Evolutionary conservation across 495 filamentous ascomycete genomes (phyloP).

Genomic region (Talaromyces nanjingensis): DNA sequence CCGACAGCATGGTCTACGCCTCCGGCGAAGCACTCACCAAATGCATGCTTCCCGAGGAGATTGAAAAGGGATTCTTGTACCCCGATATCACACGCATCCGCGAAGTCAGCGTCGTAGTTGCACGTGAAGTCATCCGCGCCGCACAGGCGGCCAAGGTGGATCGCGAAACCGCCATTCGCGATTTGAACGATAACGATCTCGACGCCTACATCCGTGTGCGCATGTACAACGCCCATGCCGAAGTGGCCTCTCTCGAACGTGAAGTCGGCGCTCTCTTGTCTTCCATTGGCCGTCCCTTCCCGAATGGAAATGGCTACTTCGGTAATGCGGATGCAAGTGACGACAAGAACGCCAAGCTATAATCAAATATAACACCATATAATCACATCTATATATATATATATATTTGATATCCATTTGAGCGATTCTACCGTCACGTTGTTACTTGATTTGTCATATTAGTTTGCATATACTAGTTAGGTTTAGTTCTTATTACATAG

Average conservation of each 20-base stretch:
- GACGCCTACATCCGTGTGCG: slow-evolving; percentile 71
- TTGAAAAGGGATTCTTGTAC: slow-evolving; percentile 79
- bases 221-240: slow-evolving; percentile 73
- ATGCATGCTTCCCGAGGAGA: slow-evolving; percentile 72
- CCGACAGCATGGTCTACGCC: slow-evolving; percentile 90
- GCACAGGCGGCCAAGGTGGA: slow-evolving; percentile 78
- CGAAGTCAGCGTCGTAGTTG: slow-evolving; percentile 80
- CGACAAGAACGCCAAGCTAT: slow-evolving; percentile 37
- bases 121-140: slow-evolving; percentile 87
- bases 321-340: slow-evolving; percentile 16
- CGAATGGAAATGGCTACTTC: slow-evolving; percentile 20
- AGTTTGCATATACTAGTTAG: background rate
- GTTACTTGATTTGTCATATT: background rate
- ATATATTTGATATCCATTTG: slow-evolving; percentile 1
- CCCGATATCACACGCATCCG: slow-evolving; percentile 89
- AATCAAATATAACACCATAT: slow-evolving; percentile 12
- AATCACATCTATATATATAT: background rate
- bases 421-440: background rate
- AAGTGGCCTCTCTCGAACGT: slow-evolving; percentile 51
- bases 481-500: background rate
- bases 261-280: slow-evolving; percentile 44
- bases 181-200: slow-evolving; percentile 68
- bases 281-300: slow-evolving; percentile 29
- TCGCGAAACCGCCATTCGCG: slow-evolving; percentile 62
- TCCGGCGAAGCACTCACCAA: slow-evolving; percentile 75